A percentile compares a stretch with the other conserved stretches of the same genome.
These are phyloP conservation scores for Xylogone sp. DNA, from an alignment of 2,329 filamentous ascomycete species.

Conservation along the genomic window DNA sequence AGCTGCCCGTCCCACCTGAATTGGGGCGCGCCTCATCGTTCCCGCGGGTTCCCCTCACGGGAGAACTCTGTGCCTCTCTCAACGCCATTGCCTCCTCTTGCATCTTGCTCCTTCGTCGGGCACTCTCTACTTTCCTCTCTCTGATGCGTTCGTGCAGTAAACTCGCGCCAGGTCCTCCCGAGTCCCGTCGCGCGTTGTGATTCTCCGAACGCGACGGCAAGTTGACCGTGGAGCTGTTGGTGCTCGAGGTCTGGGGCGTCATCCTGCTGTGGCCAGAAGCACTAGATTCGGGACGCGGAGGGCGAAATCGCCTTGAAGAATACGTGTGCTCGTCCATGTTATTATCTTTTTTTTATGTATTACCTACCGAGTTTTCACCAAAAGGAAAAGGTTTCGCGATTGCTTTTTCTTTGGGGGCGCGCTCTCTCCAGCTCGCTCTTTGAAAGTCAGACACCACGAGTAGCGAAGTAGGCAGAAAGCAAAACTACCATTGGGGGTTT, in stretches of 20 bases:
- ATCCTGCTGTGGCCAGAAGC: constrained; percentile 14
- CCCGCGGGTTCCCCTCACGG: constrained; percentile 13
- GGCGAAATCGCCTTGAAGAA: neutral
- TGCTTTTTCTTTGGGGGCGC: no score
- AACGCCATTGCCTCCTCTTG: constrained; percentile 12
- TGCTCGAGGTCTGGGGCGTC: constrained; percentile 14
- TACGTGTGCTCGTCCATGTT: neutral
- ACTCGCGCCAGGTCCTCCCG: constrained; percentile 14
- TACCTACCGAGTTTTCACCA: neutral
- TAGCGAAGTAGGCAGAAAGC: no score
- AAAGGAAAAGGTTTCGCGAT: neutral
- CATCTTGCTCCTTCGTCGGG: constrained; percentile 19
- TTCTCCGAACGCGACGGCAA: constrained; percentile 4
- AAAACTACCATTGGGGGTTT: no score
- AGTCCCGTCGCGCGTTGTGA: constrained; percentile 3
- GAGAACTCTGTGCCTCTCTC: constrained; percentile 25
- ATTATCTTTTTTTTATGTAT: neutral
- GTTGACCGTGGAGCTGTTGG: constrained; percentile 13
- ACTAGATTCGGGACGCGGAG: constrained; percentile 1
- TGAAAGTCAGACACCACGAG: no score
- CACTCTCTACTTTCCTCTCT: constrained; percentile 28
- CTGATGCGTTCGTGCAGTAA: constrained; percentile 29
- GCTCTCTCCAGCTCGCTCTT: no score
- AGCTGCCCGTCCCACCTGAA: constrained; percentile 18
- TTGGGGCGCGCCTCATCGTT: constrained; percentile 25